These are phyloP conservation scores for Trifolium fragiferum DNA, from an alignment of 306 rosid genomes.

Conservation along the genomic window DNA sequence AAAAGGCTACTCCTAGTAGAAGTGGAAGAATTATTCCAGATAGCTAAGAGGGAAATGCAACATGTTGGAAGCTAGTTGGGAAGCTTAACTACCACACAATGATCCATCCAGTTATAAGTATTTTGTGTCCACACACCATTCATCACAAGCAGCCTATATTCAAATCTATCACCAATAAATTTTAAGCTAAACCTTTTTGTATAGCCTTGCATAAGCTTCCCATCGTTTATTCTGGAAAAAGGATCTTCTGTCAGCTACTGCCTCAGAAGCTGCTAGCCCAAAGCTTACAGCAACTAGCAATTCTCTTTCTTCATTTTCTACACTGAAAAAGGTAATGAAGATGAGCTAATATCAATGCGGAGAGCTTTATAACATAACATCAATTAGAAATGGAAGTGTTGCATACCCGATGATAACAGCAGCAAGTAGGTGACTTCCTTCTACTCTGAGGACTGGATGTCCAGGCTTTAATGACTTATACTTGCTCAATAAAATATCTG, in stretches of 20 bases:
- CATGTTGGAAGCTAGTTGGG: conserved; percentile 15
- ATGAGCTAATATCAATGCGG: conserved; percentile 19
- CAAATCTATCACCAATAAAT: conserved; percentile 11
- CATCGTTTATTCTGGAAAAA: conserved; percentile 78
- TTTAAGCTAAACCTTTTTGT: conserved; percentile 70
- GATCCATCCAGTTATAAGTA: conserved; percentile 34
- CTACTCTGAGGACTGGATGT: conserved; percentile 94
- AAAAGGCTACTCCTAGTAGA: no score
- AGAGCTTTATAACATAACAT: conserved; percentile 14
- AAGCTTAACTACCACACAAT: conserved; percentile 31
- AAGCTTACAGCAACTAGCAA: conserved; percentile 92
- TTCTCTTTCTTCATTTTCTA: conserved; percentile 81
- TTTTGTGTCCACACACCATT: conserved; percentile 6
- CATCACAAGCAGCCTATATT: conserved; percentile 14
- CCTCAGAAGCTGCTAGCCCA: conserved; percentile 85
- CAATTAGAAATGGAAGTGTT: conserved; percentile 27
- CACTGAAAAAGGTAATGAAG: conserved; percentile 57
- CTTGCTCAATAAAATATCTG: conserved; percentile 56
- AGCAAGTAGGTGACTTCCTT: conserved; percentile 93
- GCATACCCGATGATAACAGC: conserved; percentile 80
- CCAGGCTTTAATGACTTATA: conserved; percentile 78
- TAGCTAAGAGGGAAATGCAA: conserved; percentile 12
- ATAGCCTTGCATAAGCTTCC: conserved; percentile 88
- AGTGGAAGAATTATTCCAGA: no score
- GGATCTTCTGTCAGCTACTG: conserved; percentile 88